Percentiles rank a stretch among this genome's conserved stretches.
These are phyloP conservation scores for Melampsora medusae DNA, from an alignment of 1,284 basidiomycete species.

Conservation along the genomic window DNA sequence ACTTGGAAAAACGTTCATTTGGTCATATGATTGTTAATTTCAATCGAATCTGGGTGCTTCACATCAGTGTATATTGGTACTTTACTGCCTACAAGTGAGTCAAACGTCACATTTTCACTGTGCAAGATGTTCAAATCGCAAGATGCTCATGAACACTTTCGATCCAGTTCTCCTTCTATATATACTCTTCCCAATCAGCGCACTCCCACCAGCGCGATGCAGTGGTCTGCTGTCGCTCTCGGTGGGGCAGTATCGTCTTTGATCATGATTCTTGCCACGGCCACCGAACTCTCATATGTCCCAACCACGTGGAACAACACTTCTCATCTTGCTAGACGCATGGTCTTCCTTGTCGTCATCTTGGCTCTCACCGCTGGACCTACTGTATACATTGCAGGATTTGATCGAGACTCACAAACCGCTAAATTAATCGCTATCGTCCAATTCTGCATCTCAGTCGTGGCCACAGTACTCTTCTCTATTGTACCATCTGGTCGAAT, in stretches of 20 bases:
- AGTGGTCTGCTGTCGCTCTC: conserved; percentile 82
- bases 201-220: conserved; percentile 68
- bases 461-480: conserved; percentile 76
- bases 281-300: conserved; percentile 90
- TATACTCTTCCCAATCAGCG: conserved; percentile 61
- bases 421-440: conserved; percentile 84
- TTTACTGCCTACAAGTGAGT: conserved; percentile 66
- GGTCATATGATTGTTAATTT: conserved; percentile 94
- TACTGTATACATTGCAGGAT: conserved; percentile 72
- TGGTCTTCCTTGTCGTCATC: conserved; percentile 77
- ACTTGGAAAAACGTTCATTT: conserved; percentile 90
- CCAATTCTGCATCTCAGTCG: conserved; percentile 82
- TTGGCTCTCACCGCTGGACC: conserved; percentile 81
- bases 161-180: conserved; percentile 80
- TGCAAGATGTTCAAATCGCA: not conserved
- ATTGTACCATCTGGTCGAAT: conserved; percentile 85
- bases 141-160: conserved; percentile 7
- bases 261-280: conserved; percentile 88
- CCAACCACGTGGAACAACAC: conserved; percentile 97
- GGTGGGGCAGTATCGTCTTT: conserved; percentile 84
- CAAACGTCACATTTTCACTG: not conserved
- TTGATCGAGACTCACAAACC: conserved; percentile 64
- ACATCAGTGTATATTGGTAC: conserved; percentile 86
- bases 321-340: conserved; percentile 80
- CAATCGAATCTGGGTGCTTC: conserved; percentile 94